Base-by-base conservation (phyloP, 805 yeast species). In the Zygosaccharomyces pseudorouxii region DNA sequence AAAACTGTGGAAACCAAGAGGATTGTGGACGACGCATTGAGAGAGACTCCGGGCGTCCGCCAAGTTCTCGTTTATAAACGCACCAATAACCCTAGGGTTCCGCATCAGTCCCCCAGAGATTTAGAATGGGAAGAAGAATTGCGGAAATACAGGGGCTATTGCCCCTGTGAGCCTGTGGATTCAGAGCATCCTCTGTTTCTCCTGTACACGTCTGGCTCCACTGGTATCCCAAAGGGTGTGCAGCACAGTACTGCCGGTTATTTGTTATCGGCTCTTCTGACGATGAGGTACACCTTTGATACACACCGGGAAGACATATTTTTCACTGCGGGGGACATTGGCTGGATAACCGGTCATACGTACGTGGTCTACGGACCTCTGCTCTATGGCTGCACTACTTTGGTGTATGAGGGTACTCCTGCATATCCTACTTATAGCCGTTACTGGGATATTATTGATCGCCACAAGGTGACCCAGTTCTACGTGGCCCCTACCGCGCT, bases 291-390 rank as follows among this genome's bases (percentile, higher is more conserved):
- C 62, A 78, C 80, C 40, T 86, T 86, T 67, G 95, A 86, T 67
- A 74, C 84, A 36, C 89, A 86, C 60, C 76, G 78, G 37, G 82
- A 83, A 49, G 95, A 86, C 64, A 73, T 80, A 11, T 73, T 86
- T 49, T 86, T 86, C 75, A 86, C 93, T 14, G 93, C 93, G 27
- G 95, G 93, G 64, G 95, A 86, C 70, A 84, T 86, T 47, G 95
- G 95, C 61, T 86, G 95, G 95, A 84, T 86, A 61, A 86, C 95
- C 6, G 95, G 95, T 50, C 95, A 86, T 70, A 77, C 93, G 8
- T 86, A 86, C 60, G 89, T 81, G 16, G 79, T 86, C 42, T 86
- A 86, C 65, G 95, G 95, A 49, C 95, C 95, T 35, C 73, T 86
- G 63, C 67, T 78, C 27, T 74, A 78, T 57, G 95, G 95, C 65